Evolutionary conservation across 257 asterid species (phyloP), one percentile per base, ranked within the genome.

Genomic region (Leonotis leonurus): DNA sequence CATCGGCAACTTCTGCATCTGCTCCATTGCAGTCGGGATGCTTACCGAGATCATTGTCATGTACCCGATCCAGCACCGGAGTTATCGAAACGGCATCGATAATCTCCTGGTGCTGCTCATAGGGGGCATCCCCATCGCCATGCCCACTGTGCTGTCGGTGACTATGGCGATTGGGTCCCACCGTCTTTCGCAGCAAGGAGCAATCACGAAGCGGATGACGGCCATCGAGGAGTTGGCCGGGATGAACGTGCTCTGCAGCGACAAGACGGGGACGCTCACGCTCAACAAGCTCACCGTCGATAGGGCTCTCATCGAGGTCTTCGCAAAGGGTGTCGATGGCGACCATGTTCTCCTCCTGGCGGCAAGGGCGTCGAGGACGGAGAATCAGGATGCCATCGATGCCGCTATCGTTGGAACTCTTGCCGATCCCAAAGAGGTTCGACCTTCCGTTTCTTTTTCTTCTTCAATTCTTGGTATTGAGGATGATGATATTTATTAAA

Each of bases 131-230:
- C 98, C 98, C 9, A 90, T 90, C 35, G 98, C 98, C 24, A 90
- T 90, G 98, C 98, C 98, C 1, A 90, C 98, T 0, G 97, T 90
- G 14, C 70, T 88, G 78, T 88, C 96, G 0, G 97, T 90, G 46
- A 90, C 97, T 0, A 90, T 90, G 98, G 98, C 98, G 48, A 90
- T 90, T 9, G 98, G 96, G 6, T 90, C 98, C 9, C 98, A 90
- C 76, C 83, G 90, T 80, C 82, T 90, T 20, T 82, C 98, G 10
- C 91, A 83, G 71, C 96, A 90, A 65, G 98, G 98, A 4, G 98
- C 98, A 48, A 90, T 90, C 67, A 90, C 98, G 0, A 90, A 90
- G 83, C 81, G 98, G 69, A 90, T 90, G 98, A 90, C 98, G 3
- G 96, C 98, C 22, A 90, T 90, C 60, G 98, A 90, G 76, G 96